Evolutionary conservation across 2,329 filamentous ascomycete genomes (phyloP), one percentile per base, ranked within the genome.

Genomic region (Lasiodiplodia sp.): DNA sequence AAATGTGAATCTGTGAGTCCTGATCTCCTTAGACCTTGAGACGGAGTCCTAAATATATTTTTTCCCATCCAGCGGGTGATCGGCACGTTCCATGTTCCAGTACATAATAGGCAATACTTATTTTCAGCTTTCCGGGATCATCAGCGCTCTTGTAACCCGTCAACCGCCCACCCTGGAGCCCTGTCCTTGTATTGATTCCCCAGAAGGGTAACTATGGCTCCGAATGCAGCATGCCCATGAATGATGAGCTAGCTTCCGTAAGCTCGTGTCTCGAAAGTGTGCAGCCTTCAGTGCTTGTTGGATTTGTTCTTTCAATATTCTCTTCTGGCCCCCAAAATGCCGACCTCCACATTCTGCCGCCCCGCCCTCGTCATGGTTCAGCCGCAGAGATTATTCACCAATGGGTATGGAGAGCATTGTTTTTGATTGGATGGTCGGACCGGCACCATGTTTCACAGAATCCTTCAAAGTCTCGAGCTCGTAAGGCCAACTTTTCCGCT

Each of bases 341-440:
- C 37, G 1, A 44, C 12, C 37, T 23, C 55, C 55, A 21, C 34
- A 38, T n/a, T 14, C 18, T 57, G 31, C 28, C 14, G 25, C 8
- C 56, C 56, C 56, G 56, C 56, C 56, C 56, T 60, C 40, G 25
- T 44, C 14, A 14, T 60, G 56, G 28, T 40, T 28, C 14, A 38
- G 37, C 21, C 40, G n/a, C 21, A 12, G 10, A 28, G 7, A 16
- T 21, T 10, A n/a, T 34, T 55, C 16, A 6, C 18, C 18, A 21
- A 44, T 40, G n/a, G 18, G 28, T 44, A 44, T 34, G 37, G 25
- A 60, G 37, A 23, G 37, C n/a, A 28, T 10, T 34, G 21, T 10
- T 16, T 21, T 34, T 57, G 31, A 38, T 21, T 28, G 31, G 10
- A 2, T 5, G 16, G 5, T 28, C n/a, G 37, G 12, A 18, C n/a